A percentile compares a stretch with the other conserved stretches of the same genome.
These are phyloP conservation scores for Zanthoxylum bungeanum DNA, from an alignment of 345 rosid species.

Conservation along the genomic window DNA sequence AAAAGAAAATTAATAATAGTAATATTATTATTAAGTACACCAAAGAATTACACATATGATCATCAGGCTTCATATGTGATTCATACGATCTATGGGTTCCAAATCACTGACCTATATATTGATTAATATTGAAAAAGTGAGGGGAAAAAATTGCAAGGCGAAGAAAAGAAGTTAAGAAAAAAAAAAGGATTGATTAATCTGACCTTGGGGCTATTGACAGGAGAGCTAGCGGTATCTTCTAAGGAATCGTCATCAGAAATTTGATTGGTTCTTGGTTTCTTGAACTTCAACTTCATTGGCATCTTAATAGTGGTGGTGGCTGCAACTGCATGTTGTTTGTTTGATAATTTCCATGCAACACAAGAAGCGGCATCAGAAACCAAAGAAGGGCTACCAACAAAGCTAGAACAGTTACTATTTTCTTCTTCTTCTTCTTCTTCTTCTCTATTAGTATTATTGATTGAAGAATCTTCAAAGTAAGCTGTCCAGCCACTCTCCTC, in stretches of 20 bases:
- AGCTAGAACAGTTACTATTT: slow-evolving; percentile 35
- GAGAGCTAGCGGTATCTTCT: slow-evolving; percentile 95
- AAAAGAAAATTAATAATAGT: background rate
- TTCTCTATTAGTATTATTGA: slow-evolving; percentile 16
- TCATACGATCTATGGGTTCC: slow-evolving; percentile 34
- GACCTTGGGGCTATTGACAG: slow-evolving; percentile 80
- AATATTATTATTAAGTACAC: slow-evolving; percentile 24
- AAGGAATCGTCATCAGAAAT: slow-evolving; percentile 63
- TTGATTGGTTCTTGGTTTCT: slow-evolving; percentile 49
- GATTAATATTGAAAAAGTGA: background rate
- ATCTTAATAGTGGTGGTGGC: background rate
- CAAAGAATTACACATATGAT: slow-evolving; percentile 34
- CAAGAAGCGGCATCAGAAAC: slow-evolving; percentile 71
- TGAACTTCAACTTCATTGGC: slow-evolving; percentile 43
- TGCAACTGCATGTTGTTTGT: slow-evolving; percentile 5
- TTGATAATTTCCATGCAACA: slow-evolving; percentile 36
- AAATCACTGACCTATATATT: slow-evolving; percentile 46
- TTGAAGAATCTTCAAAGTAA: slow-evolving; percentile 66
- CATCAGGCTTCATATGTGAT: slow-evolving; percentile 39
- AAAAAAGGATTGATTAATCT: background rate
- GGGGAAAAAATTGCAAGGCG: background rate
- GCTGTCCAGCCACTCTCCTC: slow-evolving; percentile 92
- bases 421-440: no score
- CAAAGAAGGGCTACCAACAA: slow-evolving; percentile 48
- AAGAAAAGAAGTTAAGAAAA: background rate